Percentiles rank a stretch among this genome's conserved stretches.
phyloP scores from a whole-genome alignment of 805 yeast genomes.

The Kregervanrija pseudodelftensis region DNA sequence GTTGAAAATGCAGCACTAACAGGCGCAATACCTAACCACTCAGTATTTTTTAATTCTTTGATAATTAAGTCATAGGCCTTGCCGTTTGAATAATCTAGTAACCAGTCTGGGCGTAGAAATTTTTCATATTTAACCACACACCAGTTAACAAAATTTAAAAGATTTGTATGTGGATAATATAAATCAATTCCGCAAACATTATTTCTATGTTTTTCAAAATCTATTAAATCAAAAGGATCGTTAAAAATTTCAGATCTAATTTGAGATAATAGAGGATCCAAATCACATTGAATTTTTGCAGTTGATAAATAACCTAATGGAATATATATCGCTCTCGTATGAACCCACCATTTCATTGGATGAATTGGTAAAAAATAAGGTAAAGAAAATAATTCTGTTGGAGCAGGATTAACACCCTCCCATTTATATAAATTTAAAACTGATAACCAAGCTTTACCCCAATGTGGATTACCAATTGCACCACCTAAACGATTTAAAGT shows the following conservation, averaged over 20 bases:
- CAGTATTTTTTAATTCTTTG: constrained; percentile 74
- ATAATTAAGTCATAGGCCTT: constrained; percentile 55
- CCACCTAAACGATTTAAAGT: constrained; percentile 77
- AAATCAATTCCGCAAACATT: constrained; percentile 87
- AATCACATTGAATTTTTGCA: constrained; percentile 43
- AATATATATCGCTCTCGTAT: constrained; percentile 84
- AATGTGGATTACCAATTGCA: constrained; percentile 84
- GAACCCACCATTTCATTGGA: constrained; percentile 99
- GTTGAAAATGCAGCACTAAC: constrained; percentile 82
- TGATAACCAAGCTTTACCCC: constrained; percentile 95
- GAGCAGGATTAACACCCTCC: constrained; percentile 98
- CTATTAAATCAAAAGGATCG: constrained; percentile 54
- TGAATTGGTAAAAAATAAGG: constrained; percentile 81
- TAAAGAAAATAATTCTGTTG: constrained; percentile 86
- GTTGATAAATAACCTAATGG: constrained; percentile 80
- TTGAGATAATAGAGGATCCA: constrained; percentile 56
- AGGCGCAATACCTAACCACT: constrained; percentile 84
- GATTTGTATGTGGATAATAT: constrained; percentile 82
- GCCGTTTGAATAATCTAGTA: constrained; percentile 43
- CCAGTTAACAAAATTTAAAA: constrained; percentile 57
- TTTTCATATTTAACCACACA: constrained; percentile 59
- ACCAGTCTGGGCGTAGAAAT: constrained; percentile 69
- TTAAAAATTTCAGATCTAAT: constrained; percentile 78
- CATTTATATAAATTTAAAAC: constrained; percentile 75
- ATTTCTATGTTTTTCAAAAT: constrained; percentile 67